These are phyloP conservation scores for Laguncularia racemosa DNA, from an alignment of 345 rosid genomes.

Conservation along the genomic window DNA sequence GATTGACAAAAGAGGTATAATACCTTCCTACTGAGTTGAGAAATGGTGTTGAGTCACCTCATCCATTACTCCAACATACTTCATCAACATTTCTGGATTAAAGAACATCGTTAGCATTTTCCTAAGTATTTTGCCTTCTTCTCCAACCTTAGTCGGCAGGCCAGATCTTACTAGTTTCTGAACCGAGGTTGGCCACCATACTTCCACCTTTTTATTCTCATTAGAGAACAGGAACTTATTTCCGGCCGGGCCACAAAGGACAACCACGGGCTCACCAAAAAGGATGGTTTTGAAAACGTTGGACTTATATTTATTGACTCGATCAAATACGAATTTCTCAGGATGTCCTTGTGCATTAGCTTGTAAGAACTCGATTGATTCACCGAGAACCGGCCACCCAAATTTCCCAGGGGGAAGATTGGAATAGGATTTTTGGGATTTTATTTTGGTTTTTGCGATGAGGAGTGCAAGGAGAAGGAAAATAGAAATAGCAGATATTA, in stretches of 20 bases:
- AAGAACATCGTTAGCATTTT: slow-evolving; percentile 3
- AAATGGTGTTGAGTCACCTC: slow-evolving; percentile 2
- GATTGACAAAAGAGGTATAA: too few species aligned
- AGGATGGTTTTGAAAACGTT: slow-evolving; percentile 1
- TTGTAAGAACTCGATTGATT: neutral
- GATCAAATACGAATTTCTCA: neutral
- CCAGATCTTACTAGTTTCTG: neutral
- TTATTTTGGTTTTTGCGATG: too few species aligned
- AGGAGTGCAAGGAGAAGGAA: too few species aligned
- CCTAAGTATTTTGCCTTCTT: neutral
- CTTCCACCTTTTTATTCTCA: slow-evolving; percentile 5
- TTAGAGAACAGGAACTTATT: slow-evolving; percentile 11
- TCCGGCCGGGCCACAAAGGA: slow-evolving; percentile 2
- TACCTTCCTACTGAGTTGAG: slow-evolving; percentile 3
- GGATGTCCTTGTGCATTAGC: neutral
- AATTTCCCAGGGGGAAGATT: slow-evolving; percentile 7
- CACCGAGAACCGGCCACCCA: slow-evolving; percentile 8
- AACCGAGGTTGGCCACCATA: slow-evolving; percentile 3
- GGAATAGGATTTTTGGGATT: too few species aligned
- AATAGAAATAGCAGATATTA: too few species aligned
- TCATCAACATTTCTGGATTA: neutral
- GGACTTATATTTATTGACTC: neutral
- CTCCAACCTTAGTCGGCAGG: neutral
- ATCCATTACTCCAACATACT: slow-evolving; percentile 5
- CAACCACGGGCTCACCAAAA: neutral